Conservation (phyloP, 2,329 filamentous ascomycete genomes). For the Hymenoscyphus infarciens region DNA sequence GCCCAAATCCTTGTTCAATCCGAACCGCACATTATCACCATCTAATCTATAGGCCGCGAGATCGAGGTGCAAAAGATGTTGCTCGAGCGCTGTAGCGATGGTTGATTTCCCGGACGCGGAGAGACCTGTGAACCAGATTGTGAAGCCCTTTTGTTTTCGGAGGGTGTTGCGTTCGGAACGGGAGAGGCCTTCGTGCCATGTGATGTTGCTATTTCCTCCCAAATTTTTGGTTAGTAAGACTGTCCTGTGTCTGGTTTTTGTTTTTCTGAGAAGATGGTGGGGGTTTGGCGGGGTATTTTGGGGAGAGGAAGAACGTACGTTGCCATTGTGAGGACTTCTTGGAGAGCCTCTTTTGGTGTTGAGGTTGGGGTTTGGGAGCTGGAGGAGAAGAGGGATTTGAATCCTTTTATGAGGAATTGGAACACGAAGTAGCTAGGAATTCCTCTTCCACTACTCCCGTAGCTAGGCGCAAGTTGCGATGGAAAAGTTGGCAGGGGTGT, state of each 20-base stretch:
- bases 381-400: neutral
- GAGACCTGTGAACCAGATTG: conserved; percentile 96
- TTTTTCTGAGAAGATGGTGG: conserved; percentile 12
- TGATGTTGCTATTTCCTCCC: conserved; percentile 66
- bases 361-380: neutral
- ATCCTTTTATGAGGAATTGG: conserved; percentile 5
- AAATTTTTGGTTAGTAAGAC: neutral
- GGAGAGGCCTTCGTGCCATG: conserved; percentile 77
- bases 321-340: conserved; percentile 14
- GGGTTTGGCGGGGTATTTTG: conserved; percentile 30
- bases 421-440: neutral
- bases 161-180: conserved; percentile 70
- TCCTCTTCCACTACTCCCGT: neutral
- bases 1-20: conserved; percentile 94
- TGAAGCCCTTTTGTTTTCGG: conserved; percentile 84
- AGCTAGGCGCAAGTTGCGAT: conserved; percentile 4
- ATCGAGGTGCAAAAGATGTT: conserved; percentile 85
- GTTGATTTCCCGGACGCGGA: conserved; percentile 97
- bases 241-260: neutral
- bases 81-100: conserved; percentile 92
- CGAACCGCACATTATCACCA: conserved; percentile 97
- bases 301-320: conserved; percentile 11
- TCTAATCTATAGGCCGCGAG: conserved; percentile 88
- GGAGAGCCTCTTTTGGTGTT: neutral
- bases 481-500: neutral